Conservation (phyloP, 2,329 filamentous ascomycete species). For the Apiospora arundinis region DNA sequence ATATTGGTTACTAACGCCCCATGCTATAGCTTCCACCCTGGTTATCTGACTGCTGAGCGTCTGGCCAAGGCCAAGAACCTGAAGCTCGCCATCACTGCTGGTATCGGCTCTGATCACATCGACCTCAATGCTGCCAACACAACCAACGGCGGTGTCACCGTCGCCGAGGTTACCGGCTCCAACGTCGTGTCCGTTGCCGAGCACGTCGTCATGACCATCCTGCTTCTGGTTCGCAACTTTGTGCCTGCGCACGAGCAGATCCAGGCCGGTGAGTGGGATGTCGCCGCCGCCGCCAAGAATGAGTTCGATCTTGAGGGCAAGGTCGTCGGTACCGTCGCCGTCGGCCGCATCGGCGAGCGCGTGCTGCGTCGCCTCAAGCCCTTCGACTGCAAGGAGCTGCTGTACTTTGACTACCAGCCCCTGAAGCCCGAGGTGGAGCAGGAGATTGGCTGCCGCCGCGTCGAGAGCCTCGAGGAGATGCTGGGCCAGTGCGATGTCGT, state of each 20-base stretch:
- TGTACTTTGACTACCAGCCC: conserved; percentile 99
- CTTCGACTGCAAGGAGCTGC: conserved; percentile 99
- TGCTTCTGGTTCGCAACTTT: conserved; percentile 95
- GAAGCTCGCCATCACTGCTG: conserved; percentile 95
- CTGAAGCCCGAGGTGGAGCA: conserved; percentile 83
- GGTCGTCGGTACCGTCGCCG: conserved; percentile 95
- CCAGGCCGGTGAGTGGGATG: conserved; percentile 88
- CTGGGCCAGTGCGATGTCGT: conserved; percentile 93
- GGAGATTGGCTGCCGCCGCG: conserved; percentile 93
- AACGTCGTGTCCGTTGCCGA: conserved; percentile 99
- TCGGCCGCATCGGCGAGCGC: conserved; percentile 97
- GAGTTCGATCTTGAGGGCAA: conserved; percentile 98
- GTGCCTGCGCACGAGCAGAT: conserved; percentile 97
- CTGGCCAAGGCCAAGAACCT: conserved; percentile 98
- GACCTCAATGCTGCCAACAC: conserved; percentile 97
- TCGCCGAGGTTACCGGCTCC: conserved; percentile 96
- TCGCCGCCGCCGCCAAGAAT: conserved; percentile 95
- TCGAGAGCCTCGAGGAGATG: conserved; percentile 91
- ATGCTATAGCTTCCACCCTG: conserved; percentile 84
- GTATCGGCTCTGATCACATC: conserved; percentile 98
- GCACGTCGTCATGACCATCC: conserved; percentile 99
- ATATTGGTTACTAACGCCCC: not conserved
- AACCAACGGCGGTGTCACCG: conserved; percentile 96
- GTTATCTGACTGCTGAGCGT: conserved; percentile 95
- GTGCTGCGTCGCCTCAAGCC: conserved; percentile 94